These are phyloP conservation scores for Forsythia suspensa DNA, from an alignment of 257 asterid genomes.

Conservation along the genomic window DNA sequence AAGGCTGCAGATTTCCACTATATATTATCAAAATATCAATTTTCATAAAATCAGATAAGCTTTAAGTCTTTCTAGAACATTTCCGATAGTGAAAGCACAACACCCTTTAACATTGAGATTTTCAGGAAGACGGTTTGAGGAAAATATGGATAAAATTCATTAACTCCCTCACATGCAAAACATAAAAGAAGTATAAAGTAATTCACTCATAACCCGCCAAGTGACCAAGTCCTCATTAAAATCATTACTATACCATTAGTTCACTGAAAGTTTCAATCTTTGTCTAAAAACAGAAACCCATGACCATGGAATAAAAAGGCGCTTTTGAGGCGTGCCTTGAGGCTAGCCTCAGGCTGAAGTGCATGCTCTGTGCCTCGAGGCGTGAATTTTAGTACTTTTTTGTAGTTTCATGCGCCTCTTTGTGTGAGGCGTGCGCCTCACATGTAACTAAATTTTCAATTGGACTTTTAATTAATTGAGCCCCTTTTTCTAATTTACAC, in stretches of 20 bases:
- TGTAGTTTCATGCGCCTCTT: no score
- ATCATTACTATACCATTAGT: not conserved
- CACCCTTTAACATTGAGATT: not conserved
- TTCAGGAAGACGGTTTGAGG: not conserved
- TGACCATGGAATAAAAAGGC: no score
- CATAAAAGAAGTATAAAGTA: no score
- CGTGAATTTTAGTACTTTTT: no score
- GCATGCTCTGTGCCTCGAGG: no score
- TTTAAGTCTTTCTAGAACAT: not conserved
- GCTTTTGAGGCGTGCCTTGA: no score
- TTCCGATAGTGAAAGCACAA: not conserved
- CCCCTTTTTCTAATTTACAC: no score
- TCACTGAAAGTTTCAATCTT: not conserved
- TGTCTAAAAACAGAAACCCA: not conserved
- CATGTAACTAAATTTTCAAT: no score
- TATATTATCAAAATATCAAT: not conserved
- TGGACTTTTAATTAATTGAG: no score
- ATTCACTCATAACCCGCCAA: not conserved
- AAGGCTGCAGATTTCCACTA: not conserved
- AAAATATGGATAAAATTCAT: not conserved
- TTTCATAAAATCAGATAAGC: not conserved
- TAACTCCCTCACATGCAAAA: not conserved
- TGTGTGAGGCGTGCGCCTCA: no score
- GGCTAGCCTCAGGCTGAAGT: no score
- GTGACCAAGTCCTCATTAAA: not conserved